Base-by-base conservation (phyloP, 2,329 filamentous ascomycete genomes). In the Fusarium sp. region DNA sequence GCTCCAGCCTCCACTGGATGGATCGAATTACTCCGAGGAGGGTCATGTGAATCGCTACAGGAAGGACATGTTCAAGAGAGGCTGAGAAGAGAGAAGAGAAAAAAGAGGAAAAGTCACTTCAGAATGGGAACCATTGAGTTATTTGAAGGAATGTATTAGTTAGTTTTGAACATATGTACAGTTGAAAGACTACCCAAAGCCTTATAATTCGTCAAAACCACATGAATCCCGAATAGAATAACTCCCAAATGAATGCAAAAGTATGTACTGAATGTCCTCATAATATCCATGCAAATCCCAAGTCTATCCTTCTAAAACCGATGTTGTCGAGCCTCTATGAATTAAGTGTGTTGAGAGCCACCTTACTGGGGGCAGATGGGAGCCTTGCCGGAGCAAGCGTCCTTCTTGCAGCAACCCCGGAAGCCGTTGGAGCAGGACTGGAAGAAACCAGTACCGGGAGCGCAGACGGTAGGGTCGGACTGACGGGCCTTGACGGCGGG, bases 281-380 rank as follows among this genome's bases (percentile, higher is more conserved):
- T 51, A 51, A 14, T 51, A 23, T 51, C 27, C 6, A 50, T 44
- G 40, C 40, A 44, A 44, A 44, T 44, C 16, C 49, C 49, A 51
- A 23, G 18, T 51, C 49, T 51, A 51, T 51, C n/a, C 49, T 13
- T 20, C 20, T 44, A 44, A n/a, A n/a, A 25, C 13, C 13, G 1
- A 44, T 44, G 13, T 5, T 44, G 20, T 8, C 20, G 20, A 44
- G 2, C 16, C 31, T 20, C 50, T 54, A 54, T 54, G 5, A 3
- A 33, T 23, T 31, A 56, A 20, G 33, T 16, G 23, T 8, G 8
- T 14, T 46, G 25, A 33, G 20, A 8, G 25, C 40, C 49, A 33
- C 42, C 38, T 69, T 69, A 69, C 58, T 69, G 53, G 38, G 67
- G 67, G 54, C 67, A 69, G 67, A 70, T 16, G 20, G 67, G 18